Evolutionary conservation across 768 basidiomycete species (phyloP).

Genomic region (Boletales sp.): DNA sequence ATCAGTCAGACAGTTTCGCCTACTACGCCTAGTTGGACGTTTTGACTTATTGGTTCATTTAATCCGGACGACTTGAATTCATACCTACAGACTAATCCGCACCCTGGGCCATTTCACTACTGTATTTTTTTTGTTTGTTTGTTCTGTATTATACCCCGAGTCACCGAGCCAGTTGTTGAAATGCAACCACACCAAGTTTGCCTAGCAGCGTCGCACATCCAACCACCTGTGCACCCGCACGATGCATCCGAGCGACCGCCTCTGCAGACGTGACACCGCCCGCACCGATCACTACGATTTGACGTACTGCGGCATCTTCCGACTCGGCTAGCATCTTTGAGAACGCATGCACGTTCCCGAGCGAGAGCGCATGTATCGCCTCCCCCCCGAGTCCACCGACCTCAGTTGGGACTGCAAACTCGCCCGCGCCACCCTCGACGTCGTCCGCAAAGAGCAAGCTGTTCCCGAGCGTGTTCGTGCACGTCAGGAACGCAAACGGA

Average conservation of each 20-base stretch:
- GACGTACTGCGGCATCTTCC: slow-evolving; percentile 37
- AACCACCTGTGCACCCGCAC: slow-evolving; percentile 70
- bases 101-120: not conserved
- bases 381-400: slow-evolving; percentile 79
- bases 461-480: slow-evolving; percentile 79
- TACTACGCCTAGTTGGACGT: slow-evolving; percentile 17
- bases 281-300: slow-evolving; percentile 69
- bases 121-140: slow-evolving; percentile 15
- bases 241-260: slow-evolving; percentile 64
- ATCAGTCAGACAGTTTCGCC: slow-evolving; percentile 17
- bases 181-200: slow-evolving; percentile 50
- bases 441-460: slow-evolving; percentile 62
- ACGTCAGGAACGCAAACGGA: slow-evolving; percentile 71
- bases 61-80: not conserved
- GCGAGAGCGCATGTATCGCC: slow-evolving; percentile 65
- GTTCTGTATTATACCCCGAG: too few species aligned
- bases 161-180: slow-evolving; percentile 37
- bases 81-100: slow-evolving; percentile 15
- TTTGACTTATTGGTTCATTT: slow-evolving; percentile 29
- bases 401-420: slow-evolving; percentile 60
- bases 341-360: slow-evolving; percentile 76
- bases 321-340: slow-evolving; percentile 45
- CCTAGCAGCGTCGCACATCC: slow-evolving; percentile 60
- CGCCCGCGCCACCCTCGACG: slow-evolving; percentile 21
- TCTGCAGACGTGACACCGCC: slow-evolving; percentile 70